A percentile compares a stretch with the other conserved stretches of the same genome.
These are phyloP conservation scores for Suhomyces bribrorum DNA, from an alignment of 1,139 yeast genomes.

Conservation along the genomic window DNA sequence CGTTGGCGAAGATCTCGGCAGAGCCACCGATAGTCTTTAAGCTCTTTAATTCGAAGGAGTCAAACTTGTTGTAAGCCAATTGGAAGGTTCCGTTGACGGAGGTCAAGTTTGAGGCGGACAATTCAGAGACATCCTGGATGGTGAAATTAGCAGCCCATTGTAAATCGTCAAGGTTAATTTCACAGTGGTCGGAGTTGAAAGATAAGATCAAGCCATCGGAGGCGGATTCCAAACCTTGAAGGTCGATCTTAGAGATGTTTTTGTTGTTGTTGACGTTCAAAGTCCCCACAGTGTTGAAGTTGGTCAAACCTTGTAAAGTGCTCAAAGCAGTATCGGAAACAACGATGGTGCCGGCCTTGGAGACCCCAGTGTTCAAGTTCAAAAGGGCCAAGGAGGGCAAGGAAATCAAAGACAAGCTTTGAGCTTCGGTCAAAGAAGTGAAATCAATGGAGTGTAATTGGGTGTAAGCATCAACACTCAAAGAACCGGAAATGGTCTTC, in stretches of 20 bases:
- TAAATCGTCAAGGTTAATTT: constrained; percentile 39
- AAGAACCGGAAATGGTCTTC: constrained; percentile 38
- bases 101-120: constrained; percentile 37
- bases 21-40: constrained; percentile 43
- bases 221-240: constrained; percentile 37
- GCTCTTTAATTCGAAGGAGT: constrained; percentile 30
- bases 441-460: constrained; percentile 45
- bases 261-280: constrained; percentile 50
- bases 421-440: constrained; percentile 31
- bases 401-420: constrained; percentile 38
- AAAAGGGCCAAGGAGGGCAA: constrained; percentile 46
- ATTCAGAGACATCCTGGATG: constrained; percentile 40
- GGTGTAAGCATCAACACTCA: constrained; percentile 40
- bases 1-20: constrained; percentile 46
- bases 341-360: constrained; percentile 35
- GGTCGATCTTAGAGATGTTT: constrained; percentile 40
- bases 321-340: constrained; percentile 49
- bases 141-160: constrained; percentile 48
- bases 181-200: constrained; percentile 47
- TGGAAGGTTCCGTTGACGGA: constrained; percentile 45
- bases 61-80: constrained; percentile 44
- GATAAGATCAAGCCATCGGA: constrained; percentile 40
- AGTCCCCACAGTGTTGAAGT: constrained; percentile 33
- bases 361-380: constrained; percentile 40
- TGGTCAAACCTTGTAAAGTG: constrained; percentile 38